These are phyloP conservation scores for Chrysosporium keratinophilum DNA, from an alignment of 2,329 filamentous ascomycete species.

Conservation along the genomic window DNA sequence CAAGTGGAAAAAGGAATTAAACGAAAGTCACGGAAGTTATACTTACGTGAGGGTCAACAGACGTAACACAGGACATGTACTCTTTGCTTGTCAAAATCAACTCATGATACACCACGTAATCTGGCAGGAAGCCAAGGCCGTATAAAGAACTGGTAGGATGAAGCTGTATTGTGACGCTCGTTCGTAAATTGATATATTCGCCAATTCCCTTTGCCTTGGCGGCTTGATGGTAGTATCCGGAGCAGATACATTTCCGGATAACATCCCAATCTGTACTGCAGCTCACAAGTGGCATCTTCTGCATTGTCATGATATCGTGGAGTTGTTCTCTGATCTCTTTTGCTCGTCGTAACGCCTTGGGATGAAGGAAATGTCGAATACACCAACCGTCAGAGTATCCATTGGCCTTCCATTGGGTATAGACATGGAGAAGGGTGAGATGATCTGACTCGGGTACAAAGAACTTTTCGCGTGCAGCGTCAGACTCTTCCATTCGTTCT, in stretches of 20 bases:
- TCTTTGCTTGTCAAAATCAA: slow-evolving; percentile 93
- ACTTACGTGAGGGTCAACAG: slow-evolving; percentile 72
- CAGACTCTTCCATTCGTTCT: slow-evolving; percentile 91
- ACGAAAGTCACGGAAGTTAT: background rate
- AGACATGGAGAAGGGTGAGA: slow-evolving; percentile 88
- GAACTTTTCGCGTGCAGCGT: slow-evolving; percentile 91
- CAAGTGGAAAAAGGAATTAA: background rate
- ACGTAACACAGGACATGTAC: slow-evolving; percentile 95
- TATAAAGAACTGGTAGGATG: slow-evolving; percentile 92
- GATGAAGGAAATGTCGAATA: slow-evolving; percentile 81
- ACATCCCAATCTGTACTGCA: slow-evolving; percentile 97
- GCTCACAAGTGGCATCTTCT: slow-evolving; percentile 76
- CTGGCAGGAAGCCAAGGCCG: slow-evolving; percentile 82
- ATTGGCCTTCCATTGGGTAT: slow-evolving; percentile 88
- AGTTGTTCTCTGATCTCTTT: slow-evolving; percentile 93
- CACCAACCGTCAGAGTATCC: slow-evolving; percentile 88
- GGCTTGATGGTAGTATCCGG: slow-evolving; percentile 95
- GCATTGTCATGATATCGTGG: slow-evolving; percentile 83
- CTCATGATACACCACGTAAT: slow-evolving; percentile 97
- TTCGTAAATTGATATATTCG: slow-evolving; percentile 94
- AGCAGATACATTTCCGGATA: slow-evolving; percentile 92
- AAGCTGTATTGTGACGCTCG: slow-evolving; percentile 83
- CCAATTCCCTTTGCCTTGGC: slow-evolving; percentile 92
- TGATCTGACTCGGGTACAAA: slow-evolving; percentile 98
- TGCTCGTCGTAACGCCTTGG: slow-evolving; percentile 83